Percentiles rank a stretch among this genome's conserved stretches.
Conservation (phyloP, 495 filamentous ascomycete genomes). For the Hyaloscypha variabilis region DNA sequence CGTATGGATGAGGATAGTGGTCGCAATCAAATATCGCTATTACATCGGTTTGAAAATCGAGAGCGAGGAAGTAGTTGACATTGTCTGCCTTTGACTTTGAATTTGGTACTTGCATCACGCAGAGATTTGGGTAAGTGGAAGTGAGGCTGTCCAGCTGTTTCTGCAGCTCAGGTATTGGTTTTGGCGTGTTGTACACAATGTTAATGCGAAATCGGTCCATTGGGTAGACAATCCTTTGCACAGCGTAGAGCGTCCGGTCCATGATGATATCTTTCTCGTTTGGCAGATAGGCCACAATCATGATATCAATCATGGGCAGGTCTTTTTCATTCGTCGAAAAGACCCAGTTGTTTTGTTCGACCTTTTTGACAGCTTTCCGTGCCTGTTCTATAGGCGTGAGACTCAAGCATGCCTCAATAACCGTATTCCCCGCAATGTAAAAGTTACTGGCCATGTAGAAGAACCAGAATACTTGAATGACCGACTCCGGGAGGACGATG, state of each 20-base stretch:
- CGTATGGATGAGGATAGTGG: conserved; percentile 44
- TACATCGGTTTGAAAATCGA: conserved; percentile 38
- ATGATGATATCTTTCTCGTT: conserved; percentile 48
- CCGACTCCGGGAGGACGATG: conserved; percentile 31
- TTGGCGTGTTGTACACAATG: no score
- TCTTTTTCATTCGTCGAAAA: conserved; percentile 41
- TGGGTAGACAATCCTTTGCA: conserved; percentile 40
- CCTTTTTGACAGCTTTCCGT: conserved; percentile 33
- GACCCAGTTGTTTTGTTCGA: conserved; percentile 36
- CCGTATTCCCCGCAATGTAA: conserved; percentile 32
- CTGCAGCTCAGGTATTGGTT: no score
- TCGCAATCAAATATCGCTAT: conserved; percentile 45
- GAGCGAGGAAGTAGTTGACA: conserved; percentile 41
- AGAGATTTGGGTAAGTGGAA: no score
- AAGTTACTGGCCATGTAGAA: conserved; percentile 16
- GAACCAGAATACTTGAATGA: conserved; percentile 20
- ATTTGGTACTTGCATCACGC: no score
- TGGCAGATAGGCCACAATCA: conserved; percentile 46
- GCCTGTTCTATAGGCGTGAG: conserved; percentile 35
- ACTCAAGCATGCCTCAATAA: conserved; percentile 41
- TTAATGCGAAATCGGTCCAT: no score
- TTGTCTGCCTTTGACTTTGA: no score
- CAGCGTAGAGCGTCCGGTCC: conserved; percentile 39
- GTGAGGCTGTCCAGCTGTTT: no score
- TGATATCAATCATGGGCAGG: conserved; percentile 39